Base-by-base conservation (phyloP, 352 stramenopile species). In the Achlya hypogyna region DNA sequence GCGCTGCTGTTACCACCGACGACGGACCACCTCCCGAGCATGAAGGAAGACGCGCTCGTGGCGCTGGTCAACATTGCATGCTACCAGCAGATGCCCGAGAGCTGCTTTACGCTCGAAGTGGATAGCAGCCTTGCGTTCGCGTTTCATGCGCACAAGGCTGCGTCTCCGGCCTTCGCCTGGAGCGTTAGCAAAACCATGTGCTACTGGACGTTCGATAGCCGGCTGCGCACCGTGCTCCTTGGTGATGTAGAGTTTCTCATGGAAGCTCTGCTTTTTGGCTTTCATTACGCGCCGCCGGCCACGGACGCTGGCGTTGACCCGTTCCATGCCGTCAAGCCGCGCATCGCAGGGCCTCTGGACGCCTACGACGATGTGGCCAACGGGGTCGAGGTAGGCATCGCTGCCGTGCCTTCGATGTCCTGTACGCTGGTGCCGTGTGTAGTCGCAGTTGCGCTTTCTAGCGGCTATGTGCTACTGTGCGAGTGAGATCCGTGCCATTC, bases 181-280 rank as follows among this genome's bases (percentile, higher is more conserved):
- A 72, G 86, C 1, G 88, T 91, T 56, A 64, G 73, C 5, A 71
- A 84, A 1, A 74, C 89, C 28, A 35, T 93, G 1, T 86, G 75
- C 60, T 90, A 91, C 38, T 51, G 89, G 28, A 63, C 90, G 9
- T 89, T 93, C 43, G 78, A 91, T 43, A 82, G 51, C 29, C 77
- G 78, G 4, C 62, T 91, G 8, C 84, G 89, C 58, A 75, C 86
- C 23, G 65, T 86, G 40, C 73, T 91, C 28, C 84, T 84, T 31
- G 81, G 78, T 0, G 79, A 90, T 42, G 63, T 81, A 43, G 77
- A 82, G 1, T 60, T 90, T 2, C 73, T 73, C 12, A 72, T 76
- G 28, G 67, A 67, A 1, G 38, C 60, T 22, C 43, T 67, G 3
- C 23, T 67, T 3, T 67, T 43, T n/a, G 60, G 60, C 18, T 67